Evolutionary conservation across 305 asterid genomes (phyloP).

Genomic region (Rubia tinctorum): DNA sequence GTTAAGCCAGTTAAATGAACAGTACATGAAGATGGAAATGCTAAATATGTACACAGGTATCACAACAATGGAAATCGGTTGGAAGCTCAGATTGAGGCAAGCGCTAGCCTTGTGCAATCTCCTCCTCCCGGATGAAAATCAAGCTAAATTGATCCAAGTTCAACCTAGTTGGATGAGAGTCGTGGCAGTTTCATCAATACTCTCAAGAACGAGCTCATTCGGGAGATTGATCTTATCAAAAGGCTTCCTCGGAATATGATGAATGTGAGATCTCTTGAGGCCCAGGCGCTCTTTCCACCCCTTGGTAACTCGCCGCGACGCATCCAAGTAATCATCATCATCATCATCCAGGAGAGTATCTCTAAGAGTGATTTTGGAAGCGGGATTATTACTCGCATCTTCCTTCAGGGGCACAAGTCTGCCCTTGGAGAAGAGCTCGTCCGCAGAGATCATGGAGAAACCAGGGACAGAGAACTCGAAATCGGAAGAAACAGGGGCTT

Average conservation of each 20-base stretch:
- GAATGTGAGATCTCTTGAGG: slow-evolving; percentile 45
- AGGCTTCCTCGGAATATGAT: slow-evolving; percentile 36
- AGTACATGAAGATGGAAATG: not conserved
- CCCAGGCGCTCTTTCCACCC: slow-evolving; percentile 80
- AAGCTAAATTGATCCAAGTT: not conserved
- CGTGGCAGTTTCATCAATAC: slow-evolving; percentile 52
- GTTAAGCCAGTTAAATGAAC: not conserved
- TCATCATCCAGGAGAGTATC: slow-evolving; percentile 69
- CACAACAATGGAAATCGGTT: not conserved
- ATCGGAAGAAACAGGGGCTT: slow-evolving; percentile 88
- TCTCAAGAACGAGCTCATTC: slow-evolving; percentile 35
- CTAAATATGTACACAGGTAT: slow-evolving; percentile 10
- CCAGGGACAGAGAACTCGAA: slow-evolving; percentile 59
- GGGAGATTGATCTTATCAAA: slow-evolving; percentile 29
- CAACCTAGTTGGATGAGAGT: slow-evolving; percentile 19
- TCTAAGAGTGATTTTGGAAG: slow-evolving; percentile 40
- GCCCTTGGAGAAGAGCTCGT: slow-evolving; percentile 73
- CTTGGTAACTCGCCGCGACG: slow-evolving; percentile 28
- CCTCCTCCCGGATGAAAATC: not conserved
- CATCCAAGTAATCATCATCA: slow-evolving; percentile 30
- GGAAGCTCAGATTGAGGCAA: not conserved
- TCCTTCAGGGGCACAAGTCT: slow-evolving; percentile 56
- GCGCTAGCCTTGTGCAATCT: not conserved
- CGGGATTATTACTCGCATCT: slow-evolving; percentile 16
- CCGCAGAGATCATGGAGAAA: slow-evolving; percentile 62